phyloP scores from a whole-genome alignment of 805 yeast species.

The Candida koratica region DNA sequence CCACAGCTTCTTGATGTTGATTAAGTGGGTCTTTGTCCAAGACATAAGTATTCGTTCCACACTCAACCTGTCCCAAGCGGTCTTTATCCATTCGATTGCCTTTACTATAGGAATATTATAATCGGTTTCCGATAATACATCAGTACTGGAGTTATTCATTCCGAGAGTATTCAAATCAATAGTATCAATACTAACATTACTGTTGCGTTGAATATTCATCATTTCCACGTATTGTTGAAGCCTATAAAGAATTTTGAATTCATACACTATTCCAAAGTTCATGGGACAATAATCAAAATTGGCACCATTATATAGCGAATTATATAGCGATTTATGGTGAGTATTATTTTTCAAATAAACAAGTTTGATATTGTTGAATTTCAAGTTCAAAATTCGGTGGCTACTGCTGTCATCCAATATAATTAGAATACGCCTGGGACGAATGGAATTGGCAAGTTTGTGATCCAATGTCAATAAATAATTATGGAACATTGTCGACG shows the following conservation, averaged over 20 bases:
- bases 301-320: conserved; percentile 38
- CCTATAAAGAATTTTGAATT: conserved; percentile 55
- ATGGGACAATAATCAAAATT: conserved; percentile 56
- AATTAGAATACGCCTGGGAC: conserved; percentile 47
- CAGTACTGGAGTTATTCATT: conserved; percentile 14
- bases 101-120: conserved; percentile 50
- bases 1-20: conserved; percentile 29
- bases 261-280: conserved; percentile 61
- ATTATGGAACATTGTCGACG: conserved; percentile 59
- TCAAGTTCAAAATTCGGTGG: conserved; percentile 48
- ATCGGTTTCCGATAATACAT: conserved; percentile 36
- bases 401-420: conserved; percentile 60
- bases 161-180: conserved; percentile 4
- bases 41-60: conserved; percentile 29
- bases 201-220: conserved; percentile 31
- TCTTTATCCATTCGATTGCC: conserved; percentile 55
- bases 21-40: conserved; percentile 34
- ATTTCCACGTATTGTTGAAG: conserved; percentile 52
- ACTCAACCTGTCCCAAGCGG: conserved; percentile 49
- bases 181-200: conserved; percentile 2
- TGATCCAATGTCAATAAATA: conserved; percentile 60
- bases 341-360: conserved; percentile 37
- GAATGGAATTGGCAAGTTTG: conserved; percentile 41
- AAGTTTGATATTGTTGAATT: conserved; percentile 32
- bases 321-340: conserved; percentile 35